A percentile compares a stretch with the other conserved stretches of the same genome.
phyloP scores from a whole-genome alignment of 2,329 filamentous ascomycete genomes.

The Paraconiothyrium brasiliense region DNA sequence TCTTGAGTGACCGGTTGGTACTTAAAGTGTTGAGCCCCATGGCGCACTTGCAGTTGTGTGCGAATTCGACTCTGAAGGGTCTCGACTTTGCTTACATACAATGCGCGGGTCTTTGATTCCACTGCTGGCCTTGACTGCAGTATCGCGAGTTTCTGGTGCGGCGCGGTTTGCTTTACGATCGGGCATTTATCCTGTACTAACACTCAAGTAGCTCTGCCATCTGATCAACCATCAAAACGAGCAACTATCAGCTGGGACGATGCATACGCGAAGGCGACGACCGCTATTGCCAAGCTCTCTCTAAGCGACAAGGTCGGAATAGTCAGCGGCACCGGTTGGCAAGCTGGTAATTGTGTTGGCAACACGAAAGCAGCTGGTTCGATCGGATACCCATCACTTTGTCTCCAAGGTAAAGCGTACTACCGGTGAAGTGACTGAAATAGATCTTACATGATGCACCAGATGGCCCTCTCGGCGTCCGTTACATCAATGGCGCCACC shows the following conservation, averaged over 20 bases:
- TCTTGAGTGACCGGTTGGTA: constrained; percentile 23
- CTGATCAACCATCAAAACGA: constrained; percentile 31
- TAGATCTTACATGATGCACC: not conserved
- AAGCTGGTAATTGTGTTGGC: constrained; percentile 46
- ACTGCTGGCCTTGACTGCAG: constrained; percentile 33
- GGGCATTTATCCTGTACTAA: constrained; percentile 11
- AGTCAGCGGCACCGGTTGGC: constrained; percentile 49
- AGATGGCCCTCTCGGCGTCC: constrained; percentile 51
- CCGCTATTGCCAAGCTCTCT: constrained; percentile 51
- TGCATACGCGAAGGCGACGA: constrained; percentile 52
- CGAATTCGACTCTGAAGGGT: constrained; percentile 12
- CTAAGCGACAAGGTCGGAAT: constrained; percentile 52
- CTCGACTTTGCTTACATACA: constrained; percentile 18
- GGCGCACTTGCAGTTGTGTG: constrained; percentile 4
- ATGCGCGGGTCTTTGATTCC: constrained; percentile 40
- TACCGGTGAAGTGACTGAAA: not conserved
- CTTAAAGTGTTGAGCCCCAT: constrained; percentile 31
- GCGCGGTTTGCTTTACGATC: not conserved
- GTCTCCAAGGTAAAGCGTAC: constrained; percentile 46
- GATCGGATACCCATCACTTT: constrained; percentile 50
- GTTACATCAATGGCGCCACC: constrained; percentile 48
- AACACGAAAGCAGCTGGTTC: constrained; percentile 47
- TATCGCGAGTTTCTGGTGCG: constrained; percentile 35
- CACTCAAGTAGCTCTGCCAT: constrained; percentile 32
- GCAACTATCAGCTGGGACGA: constrained; percentile 47